phyloP scores from a whole-genome alignment of 2,329 filamentous ascomycete genomes.

The Aspergillus texensis region DNA sequence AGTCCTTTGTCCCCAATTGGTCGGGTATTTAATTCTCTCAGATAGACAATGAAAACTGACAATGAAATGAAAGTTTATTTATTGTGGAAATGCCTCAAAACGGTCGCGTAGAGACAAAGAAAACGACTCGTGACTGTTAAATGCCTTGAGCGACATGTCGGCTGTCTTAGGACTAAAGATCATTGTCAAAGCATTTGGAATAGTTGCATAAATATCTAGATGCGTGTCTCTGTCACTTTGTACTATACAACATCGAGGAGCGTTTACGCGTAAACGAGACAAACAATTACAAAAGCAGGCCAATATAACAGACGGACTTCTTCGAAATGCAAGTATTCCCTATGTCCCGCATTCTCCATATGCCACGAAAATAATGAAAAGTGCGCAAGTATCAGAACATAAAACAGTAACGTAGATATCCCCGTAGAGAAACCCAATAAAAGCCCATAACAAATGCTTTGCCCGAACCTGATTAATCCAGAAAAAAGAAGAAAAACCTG shows the following conservation, averaged over 20 bases:
- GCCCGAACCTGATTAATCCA: slow-evolving; percentile 20
- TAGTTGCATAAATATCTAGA: not conserved
- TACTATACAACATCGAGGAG: not conserved
- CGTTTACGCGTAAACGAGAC: not conserved
- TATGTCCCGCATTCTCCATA: not conserved
- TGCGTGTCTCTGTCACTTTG: not conserved
- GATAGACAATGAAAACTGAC: not conserved
- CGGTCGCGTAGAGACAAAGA: too few species aligned
- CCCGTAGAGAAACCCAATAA: slow-evolving; percentile 4
- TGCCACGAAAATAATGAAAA: not conserved
- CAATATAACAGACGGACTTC: not conserved
- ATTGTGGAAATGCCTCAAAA: too few species aligned
- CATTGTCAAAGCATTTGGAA: too few species aligned
- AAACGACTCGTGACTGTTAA: too few species aligned
- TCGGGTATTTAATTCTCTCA: not conserved
- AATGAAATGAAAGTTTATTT: too few species aligned
- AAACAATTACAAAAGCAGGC: not conserved
- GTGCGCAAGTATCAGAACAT: not conserved
- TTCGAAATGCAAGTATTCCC: not conserved
- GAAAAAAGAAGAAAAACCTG: slow-evolving; percentile 14
- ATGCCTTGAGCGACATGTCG: too few species aligned
- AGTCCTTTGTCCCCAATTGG: too few species aligned
- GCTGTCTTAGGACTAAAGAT: not conserved
- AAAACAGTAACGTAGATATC: slow-evolving; percentile 2
- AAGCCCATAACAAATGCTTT: slow-evolving; percentile 27